Evolutionary conservation across 805 yeast genomes (phyloP).

Genomic region (Cyberlindnera xishuangbannaensis): DNA sequence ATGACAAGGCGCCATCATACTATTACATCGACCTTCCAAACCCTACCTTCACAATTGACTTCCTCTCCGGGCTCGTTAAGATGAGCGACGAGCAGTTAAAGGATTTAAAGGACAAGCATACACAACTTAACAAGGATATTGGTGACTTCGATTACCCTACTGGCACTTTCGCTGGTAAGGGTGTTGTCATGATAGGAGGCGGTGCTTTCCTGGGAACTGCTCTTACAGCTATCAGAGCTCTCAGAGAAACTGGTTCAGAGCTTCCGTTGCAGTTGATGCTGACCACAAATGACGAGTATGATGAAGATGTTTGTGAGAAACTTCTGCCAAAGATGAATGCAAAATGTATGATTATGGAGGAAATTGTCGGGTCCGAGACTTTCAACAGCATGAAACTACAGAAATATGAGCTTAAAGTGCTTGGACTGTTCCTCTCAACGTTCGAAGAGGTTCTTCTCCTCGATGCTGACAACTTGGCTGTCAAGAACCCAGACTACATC

Average conservation of each 20-base stretch:
- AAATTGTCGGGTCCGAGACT: slow-evolving; percentile 28
- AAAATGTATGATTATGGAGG: slow-evolving; percentile 35
- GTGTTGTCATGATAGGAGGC: slow-evolving; percentile 38
- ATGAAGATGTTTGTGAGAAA: slow-evolving; percentile 37
- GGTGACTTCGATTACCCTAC: slow-evolving; percentile 16
- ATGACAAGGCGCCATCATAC: slow-evolving; percentile 24
- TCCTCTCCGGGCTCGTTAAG: slow-evolving; percentile 13
- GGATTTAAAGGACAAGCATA: slow-evolving; percentile 19
- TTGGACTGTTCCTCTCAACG: slow-evolving; percentile 41
- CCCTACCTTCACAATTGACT: slow-evolving; percentile 25
- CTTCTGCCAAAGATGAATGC: slow-evolving; percentile 37
- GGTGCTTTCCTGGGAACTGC: slow-evolving; percentile 38
- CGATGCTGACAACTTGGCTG: slow-evolving; percentile 44
- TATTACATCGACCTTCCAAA: slow-evolving; percentile 23
- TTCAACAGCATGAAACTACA: slow-evolving; percentile 18
- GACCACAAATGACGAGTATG: slow-evolving; percentile 36
- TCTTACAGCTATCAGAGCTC: slow-evolving; percentile 31
- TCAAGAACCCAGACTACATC: slow-evolving; percentile 41
- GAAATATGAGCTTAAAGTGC: slow-evolving; percentile 25
- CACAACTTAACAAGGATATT: slow-evolving; percentile 17
- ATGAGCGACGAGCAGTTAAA: slow-evolving; percentile 15
- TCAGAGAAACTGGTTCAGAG: slow-evolving; percentile 37
- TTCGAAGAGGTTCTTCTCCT: slow-evolving; percentile 40
- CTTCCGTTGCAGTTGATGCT: slow-evolving; percentile 41
- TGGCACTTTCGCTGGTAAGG: slow-evolving; percentile 22